These are phyloP conservation scores for Podaxis mareebaensis DNA, from an alignment of 768 basidiomycete genomes.

Conservation along the genomic window DNA sequence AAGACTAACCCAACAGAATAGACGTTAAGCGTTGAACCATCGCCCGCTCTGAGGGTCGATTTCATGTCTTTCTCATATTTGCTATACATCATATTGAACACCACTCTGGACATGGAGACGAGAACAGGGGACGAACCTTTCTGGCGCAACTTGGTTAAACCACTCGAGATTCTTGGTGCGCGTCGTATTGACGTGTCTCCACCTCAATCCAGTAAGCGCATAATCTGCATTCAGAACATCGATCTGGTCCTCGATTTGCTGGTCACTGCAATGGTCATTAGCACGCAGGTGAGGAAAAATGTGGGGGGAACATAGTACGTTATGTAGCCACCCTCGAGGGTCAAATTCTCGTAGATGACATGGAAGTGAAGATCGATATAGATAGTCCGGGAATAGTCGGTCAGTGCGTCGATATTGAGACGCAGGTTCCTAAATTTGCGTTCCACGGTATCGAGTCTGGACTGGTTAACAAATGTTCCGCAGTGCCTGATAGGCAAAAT, in stretches of 20 bases:
- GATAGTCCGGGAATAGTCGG: constrained; percentile 1
- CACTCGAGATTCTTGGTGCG: constrained; percentile 16
- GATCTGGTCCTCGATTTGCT: constrained; percentile 17
- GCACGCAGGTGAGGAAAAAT: neutral
- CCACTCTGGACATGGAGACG: no score
- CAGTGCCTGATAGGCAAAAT: neutral
- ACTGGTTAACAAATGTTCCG: constrained; percentile 5
- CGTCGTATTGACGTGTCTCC: constrained; percentile 16
- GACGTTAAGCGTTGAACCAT: constrained; percentile 20
- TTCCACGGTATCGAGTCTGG: constrained; percentile 1
- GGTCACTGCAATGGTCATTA: constrained; percentile 13
- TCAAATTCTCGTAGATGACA: constrained; percentile 32
- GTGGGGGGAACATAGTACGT: constrained; percentile 28
- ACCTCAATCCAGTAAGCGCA: constrained; percentile 16
- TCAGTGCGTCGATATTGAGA: neutral
- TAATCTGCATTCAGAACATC: constrained; percentile 18
- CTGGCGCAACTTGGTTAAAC: constrained; percentile 19
- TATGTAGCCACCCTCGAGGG: constrained; percentile 39
- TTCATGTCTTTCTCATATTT: constrained; percentile 21
- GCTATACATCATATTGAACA: neutral
- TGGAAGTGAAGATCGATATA: constrained; percentile 39
- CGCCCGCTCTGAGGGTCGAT: constrained; percentile 18
- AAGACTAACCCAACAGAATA: constrained; percentile 24
- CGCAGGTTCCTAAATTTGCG: constrained; percentile 2
- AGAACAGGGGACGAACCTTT: constrained; percentile 7